Percentiles rank a stretch among this genome's conserved stretches.
Evolutionary conservation across 768 basidiomycete genomes (phyloP).

Genomic region (Mycena capillaripes): DNA sequence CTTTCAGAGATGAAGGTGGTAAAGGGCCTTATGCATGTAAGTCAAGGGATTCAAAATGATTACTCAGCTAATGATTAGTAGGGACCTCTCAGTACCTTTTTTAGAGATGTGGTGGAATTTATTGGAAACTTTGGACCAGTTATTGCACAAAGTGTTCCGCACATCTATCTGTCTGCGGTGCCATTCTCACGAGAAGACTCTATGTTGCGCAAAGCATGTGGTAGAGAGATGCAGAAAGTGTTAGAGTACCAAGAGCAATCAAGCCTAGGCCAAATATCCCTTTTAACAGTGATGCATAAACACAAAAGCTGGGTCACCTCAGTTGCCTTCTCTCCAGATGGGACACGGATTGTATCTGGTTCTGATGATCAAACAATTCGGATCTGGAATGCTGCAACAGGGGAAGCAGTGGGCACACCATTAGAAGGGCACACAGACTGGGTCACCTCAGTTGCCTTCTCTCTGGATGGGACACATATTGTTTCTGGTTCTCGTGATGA

Average conservation of each 20-base stretch:
- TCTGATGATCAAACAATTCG: not conserved
- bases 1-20: not conserved
- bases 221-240: not conserved
- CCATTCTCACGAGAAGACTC: not conserved
- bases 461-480: not conserved
- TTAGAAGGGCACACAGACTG: not conserved
- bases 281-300: not conserved
- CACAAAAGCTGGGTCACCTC: not conserved
- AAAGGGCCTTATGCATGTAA: not conserved
- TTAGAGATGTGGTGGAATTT: not conserved
- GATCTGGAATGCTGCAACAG: not conserved
- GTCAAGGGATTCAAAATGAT: not conserved
- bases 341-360: not conserved
- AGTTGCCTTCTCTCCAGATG: not conserved
- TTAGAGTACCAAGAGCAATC: not conserved
- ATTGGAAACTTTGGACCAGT: not conserved
- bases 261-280: not conserved
- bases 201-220: not conserved
- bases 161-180: not conserved
- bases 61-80: not conserved
- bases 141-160: not conserved
- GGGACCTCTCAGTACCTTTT: not conserved
- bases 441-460: not conserved
- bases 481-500: not conserved
- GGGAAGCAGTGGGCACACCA: not conserved